Base-by-base conservation (phyloP, 768 basidiomycete species). In the Russula lepida region DNA sequence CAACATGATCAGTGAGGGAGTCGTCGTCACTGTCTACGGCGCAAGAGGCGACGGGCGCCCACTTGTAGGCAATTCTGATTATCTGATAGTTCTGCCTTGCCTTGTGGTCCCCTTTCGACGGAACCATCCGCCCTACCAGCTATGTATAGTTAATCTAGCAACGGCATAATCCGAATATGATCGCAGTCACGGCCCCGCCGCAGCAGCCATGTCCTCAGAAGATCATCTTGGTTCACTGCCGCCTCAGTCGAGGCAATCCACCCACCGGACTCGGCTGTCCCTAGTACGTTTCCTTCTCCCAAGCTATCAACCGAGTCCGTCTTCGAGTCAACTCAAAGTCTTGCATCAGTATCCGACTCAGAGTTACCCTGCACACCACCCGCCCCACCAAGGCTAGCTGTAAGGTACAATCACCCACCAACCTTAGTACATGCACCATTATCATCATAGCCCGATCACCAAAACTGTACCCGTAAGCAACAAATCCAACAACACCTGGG, bases 241-340 rank as follows among this genome's bases (percentile, higher is more conserved):
- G 55, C 58, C 2, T 66, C 65, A 3, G 27, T 56, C 13, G 65
- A 66, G 47, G 65, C 65, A 4, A 51, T 66, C 23, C 65, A 59
- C 33, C 63, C 65, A 8, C 63, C 52, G 3, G 65, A 66, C 39
- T 66, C 65, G 11, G 63, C 65, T 6, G 59, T 64, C 32, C 65
- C 63, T 6, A n/a, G n/a, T n/a, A 17, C 21, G 3, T 39, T 64
- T 12, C 54, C 63, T 9, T 59, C 63, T 11, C 63, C 65, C 4
- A 54, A 59, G 17, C 43, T 43, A 9, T 62, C 65, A 8, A 54
- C 55, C 0, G 58, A 64, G 27, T 54, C 51, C 43, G 62, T 57
- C 3, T 66, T 64, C 28, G 65, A 41, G 6, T 60, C 65, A 2
- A 37, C 54, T 17, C 55, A 60, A 17, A 64, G 51, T 53, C 44